These are phyloP conservation scores for Eragrostis nindensis DNA, from an alignment of 176 grass and related monocot species.

Conservation along the genomic window DNA sequence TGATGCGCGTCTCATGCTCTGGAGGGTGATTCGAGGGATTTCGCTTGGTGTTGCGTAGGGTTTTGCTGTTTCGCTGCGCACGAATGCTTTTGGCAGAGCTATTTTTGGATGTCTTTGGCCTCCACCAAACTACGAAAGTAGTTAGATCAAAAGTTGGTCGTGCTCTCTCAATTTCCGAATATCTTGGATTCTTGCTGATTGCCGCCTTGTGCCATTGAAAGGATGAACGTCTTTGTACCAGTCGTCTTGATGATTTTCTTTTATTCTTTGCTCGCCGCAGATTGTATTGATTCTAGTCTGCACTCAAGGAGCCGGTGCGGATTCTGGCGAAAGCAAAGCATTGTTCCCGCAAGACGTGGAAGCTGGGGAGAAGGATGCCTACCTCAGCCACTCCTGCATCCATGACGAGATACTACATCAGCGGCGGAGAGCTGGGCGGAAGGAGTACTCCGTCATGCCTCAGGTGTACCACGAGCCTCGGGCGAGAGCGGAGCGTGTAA, in stretches of 20 bases:
- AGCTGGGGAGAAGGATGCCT: constrained; percentile 61
- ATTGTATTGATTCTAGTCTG: constrained; percentile 78
- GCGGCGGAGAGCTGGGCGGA: constrained; percentile 65
- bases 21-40: constrained; percentile 28
- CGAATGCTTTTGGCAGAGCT: not conserved
- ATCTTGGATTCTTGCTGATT: not conserved
- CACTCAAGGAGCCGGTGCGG: constrained; percentile 44
- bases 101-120: constrained; percentile 37
- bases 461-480: constrained; percentile 74
- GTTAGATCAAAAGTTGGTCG: not conserved
- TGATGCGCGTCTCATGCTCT: not conserved
- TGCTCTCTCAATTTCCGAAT: not conserved
- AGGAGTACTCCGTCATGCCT: constrained; percentile 94
- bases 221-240: not conserved
- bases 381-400: constrained; percentile 96
- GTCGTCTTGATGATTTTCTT: not conserved
- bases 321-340: constrained; percentile 47
- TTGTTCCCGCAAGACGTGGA: constrained; percentile 44
- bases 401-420: constrained; percentile 97
- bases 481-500: constrained; percentile 30
- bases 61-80: constrained; percentile 31
- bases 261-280: constrained; percentile 38
- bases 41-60: constrained; percentile 11
- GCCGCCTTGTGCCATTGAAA: not conserved
- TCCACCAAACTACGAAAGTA: constrained; percentile 6